These are phyloP conservation scores for Stephania yunnanensis DNA, from an alignment of 164 flowering plant genomes.

Conservation along the genomic window DNA sequence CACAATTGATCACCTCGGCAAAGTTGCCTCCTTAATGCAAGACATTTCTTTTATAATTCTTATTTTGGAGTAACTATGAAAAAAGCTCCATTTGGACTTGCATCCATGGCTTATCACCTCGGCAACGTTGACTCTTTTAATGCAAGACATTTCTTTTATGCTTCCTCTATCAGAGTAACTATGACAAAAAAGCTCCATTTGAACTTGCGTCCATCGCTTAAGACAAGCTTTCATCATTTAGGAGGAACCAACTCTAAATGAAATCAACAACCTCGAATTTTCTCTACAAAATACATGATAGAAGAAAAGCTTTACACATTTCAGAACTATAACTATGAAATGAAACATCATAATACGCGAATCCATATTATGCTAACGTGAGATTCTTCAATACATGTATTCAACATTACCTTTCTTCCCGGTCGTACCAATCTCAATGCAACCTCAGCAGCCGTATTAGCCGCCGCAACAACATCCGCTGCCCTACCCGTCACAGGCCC, in stretches of 20 bases:
- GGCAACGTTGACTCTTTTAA: slow-evolving; percentile 24
- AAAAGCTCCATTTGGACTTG: slow-evolving; percentile 21
- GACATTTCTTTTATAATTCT: neutral
- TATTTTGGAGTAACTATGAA: slow-evolving; percentile 31
- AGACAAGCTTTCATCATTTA: slow-evolving; percentile 19
- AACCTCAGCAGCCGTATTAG: slow-evolving; percentile 96
- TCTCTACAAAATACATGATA: too few species aligned
- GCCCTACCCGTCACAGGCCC: slow-evolving; percentile 82
- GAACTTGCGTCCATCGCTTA: slow-evolving; percentile 19
- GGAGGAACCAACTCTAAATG: neutral
- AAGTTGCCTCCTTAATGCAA: slow-evolving; percentile 18
- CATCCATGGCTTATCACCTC: slow-evolving; percentile 11
- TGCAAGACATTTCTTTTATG: neutral
- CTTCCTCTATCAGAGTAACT: slow-evolving; percentile 28
- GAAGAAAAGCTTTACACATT: neutral
- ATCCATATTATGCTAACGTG: too few species aligned
- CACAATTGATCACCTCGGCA: slow-evolving; percentile 22
- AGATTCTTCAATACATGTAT: neutral
- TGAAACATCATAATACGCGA: neutral
- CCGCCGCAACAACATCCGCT: slow-evolving; percentile 94
- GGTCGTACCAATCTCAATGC: slow-evolving; percentile 93
- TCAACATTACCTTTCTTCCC: slow-evolving; percentile 64
- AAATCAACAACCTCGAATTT: neutral
- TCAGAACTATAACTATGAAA: neutral
- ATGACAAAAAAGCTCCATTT: slow-evolving; percentile 14